These are phyloP conservation scores for Serendipita vermifera DNA, from an alignment of 768 basidiomycete genomes.

Conservation along the genomic window DNA sequence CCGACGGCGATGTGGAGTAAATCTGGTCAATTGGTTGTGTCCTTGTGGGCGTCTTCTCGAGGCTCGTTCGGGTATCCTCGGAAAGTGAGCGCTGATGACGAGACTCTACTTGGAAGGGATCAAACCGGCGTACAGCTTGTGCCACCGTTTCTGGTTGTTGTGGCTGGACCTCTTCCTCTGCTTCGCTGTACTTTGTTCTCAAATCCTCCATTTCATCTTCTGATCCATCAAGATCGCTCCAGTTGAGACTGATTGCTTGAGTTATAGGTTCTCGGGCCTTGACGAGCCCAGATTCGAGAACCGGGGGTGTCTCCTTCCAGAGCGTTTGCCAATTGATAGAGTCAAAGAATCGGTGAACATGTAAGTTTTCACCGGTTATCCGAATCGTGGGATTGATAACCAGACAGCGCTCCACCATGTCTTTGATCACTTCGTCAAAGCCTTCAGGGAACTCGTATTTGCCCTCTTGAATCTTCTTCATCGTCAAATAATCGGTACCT, in stretches of 20 bases:
- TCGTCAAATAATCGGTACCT: slow-evolving; percentile 83
- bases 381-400: neutral
- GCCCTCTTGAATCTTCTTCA: slow-evolving; percentile 82
- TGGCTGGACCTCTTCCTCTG: too few relatives aligned
- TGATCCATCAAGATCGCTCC: slow-evolving; percentile 2
- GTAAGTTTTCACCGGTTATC: slow-evolving; percentile 25
- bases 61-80: too few relatives aligned
- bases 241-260: neutral
- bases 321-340: slow-evolving; percentile 46
- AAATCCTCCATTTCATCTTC: slow-evolving; percentile 8
- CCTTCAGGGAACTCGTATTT: slow-evolving; percentile 80
- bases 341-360: slow-evolving; percentile 49
- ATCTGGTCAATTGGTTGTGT: too few relatives aligned
- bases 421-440: slow-evolving; percentile 39
- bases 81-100: too few relatives aligned
- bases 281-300: slow-evolving; percentile 44
- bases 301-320: slow-evolving; percentile 52
- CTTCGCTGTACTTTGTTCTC: neutral
- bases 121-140: too few relatives aligned
- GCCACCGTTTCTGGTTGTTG: too few relatives aligned
- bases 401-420: neutral
- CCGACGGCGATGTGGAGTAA: too few relatives aligned
- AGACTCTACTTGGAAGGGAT: too few relatives aligned
- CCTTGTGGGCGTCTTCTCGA: too few relatives aligned
- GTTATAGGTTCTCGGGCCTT: slow-evolving; percentile 25